These are phyloP conservation scores for Coemansia sp. DNA, from an alignment of 192 early-diverging fungal genomes.

Conservation along the genomic window DNA sequence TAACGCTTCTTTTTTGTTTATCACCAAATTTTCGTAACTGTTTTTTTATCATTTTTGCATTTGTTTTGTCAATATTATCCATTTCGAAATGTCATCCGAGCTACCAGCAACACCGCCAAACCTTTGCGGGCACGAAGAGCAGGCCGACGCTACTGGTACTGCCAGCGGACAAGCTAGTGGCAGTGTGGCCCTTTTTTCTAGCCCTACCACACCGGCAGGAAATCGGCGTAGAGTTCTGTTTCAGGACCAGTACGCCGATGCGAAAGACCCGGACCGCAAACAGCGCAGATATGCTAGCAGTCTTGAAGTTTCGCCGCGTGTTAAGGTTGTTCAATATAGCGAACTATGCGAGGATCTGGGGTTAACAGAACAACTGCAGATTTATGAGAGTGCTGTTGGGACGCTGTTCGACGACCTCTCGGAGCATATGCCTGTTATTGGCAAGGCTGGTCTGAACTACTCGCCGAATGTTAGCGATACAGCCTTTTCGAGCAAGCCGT, in stretches of 20 bases:
- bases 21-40: no score
- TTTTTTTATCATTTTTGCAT: no score
- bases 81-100: no score
- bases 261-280: not conserved
- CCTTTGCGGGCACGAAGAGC: no score
- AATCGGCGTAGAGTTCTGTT: not conserved
- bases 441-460: not conserved
- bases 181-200: no score
- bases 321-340: not conserved
- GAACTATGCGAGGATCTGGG: not conserved
- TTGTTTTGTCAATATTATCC: no score
- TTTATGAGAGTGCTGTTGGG: not conserved
- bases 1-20: no score
- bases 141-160: no score
- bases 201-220: not conserved
- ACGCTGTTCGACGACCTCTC: not conserved
- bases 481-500: not conserved
- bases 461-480: not conserved
- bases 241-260: not conserved
- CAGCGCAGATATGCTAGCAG: not conserved
- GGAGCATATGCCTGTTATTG: not conserved
- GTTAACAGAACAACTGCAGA: not conserved
- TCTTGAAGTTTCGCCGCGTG: not conserved
- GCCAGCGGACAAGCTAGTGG: no score
- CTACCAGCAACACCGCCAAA: no score